Evolutionary conservation across 1,139 yeast genomes (phyloP).

Genomic region (Debaryomycetaceae sp.): DNA sequence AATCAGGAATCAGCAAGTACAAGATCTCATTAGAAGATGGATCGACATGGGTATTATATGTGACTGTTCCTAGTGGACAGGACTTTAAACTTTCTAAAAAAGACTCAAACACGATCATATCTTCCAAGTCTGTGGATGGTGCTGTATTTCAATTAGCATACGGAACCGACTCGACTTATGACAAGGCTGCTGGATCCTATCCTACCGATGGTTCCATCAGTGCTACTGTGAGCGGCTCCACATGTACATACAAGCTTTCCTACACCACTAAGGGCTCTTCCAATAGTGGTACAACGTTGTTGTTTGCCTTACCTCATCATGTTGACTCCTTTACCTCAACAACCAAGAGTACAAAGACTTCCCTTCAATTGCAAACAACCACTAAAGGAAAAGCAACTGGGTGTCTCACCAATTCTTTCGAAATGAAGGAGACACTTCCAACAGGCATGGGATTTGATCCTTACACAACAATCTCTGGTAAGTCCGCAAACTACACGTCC

Average conservation of each 20-base stretch:
- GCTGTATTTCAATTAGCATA: slow-evolving; percentile 54
- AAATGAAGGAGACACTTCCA: slow-evolving; percentile 36
- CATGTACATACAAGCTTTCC: slow-evolving; percentile 45
- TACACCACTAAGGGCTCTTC: slow-evolving; percentile 52
- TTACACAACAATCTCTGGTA: slow-evolving; percentile 9
- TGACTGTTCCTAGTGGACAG: slow-evolving; percentile 20
- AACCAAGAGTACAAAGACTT: slow-evolving; percentile 35
- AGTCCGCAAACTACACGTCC: slow-evolving; percentile 6
- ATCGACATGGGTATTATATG: slow-evolving; percentile 47
- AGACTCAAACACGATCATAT: slow-evolving; percentile 5
- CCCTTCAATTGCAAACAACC: slow-evolving; percentile 46
- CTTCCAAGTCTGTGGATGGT: slow-evolving; percentile 38
- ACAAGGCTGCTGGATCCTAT: slow-evolving; percentile 62
- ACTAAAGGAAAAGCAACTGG: slow-evolving; percentile 63
- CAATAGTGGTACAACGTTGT: slow-evolving; percentile 41
- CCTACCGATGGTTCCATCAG: slow-evolving; percentile 27
- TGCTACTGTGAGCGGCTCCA: slow-evolving; percentile 16
- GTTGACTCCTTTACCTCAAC: slow-evolving; percentile 40
- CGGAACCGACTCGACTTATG: slow-evolving; percentile 32
- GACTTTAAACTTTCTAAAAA: slow-evolving; percentile 8
- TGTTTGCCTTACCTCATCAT: slow-evolving; percentile 70
- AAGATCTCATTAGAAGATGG: slow-evolving; percentile 18
- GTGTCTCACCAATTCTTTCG: slow-evolving; percentile 44
- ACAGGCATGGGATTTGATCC: slow-evolving; percentile 8
- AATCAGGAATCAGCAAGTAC: slow-evolving; percentile 10